phyloP scores from a whole-genome alignment of 306 rosid genomes.

The Senna tora region DNA sequence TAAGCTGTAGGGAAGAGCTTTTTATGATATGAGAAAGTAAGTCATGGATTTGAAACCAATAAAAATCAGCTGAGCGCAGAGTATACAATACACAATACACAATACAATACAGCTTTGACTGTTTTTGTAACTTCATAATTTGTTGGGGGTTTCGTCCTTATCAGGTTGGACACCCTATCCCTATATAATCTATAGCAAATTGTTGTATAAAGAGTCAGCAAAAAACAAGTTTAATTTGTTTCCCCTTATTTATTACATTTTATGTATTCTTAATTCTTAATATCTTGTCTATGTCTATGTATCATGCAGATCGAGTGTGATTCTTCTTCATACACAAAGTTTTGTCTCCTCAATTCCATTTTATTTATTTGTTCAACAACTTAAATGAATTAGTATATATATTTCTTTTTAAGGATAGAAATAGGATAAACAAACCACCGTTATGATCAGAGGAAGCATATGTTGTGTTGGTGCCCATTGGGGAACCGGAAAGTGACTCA shows the following conservation, averaged over 20 bases:
- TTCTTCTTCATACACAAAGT: background rate
- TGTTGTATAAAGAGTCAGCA: background rate
- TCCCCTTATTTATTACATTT: conserved; percentile 16
- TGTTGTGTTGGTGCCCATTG: no score
- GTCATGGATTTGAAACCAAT: no score
- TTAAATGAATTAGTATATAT: no score
- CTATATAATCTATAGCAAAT: background rate
- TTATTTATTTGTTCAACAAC: background rate
- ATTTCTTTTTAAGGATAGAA: no score
- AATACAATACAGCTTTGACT: conserved; percentile 13
- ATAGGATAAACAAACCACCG: no score
- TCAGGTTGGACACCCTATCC: conserved; percentile 4
- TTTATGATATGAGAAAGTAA: no score
- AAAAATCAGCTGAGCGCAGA: conserved; percentile 8
- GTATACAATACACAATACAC: background rate
- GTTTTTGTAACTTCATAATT: conserved; percentile 12
- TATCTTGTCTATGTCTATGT: conserved; percentile 27
- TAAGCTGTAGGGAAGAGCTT: conserved; percentile 12
- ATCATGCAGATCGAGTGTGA: conserved; percentile 9
- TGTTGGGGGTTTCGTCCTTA: conserved; percentile 21
- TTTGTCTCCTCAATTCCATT: background rate
- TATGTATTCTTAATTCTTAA: conserved; percentile 20
- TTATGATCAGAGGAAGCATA: no score
- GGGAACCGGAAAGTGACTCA: no score
- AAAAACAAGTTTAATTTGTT: background rate